Percentiles rank a stretch among this genome's conserved stretches.
phyloP scores from a whole-genome alignment of 2,329 filamentous ascomycete genomes.

The Chrysoporthe puriensis region DNA sequence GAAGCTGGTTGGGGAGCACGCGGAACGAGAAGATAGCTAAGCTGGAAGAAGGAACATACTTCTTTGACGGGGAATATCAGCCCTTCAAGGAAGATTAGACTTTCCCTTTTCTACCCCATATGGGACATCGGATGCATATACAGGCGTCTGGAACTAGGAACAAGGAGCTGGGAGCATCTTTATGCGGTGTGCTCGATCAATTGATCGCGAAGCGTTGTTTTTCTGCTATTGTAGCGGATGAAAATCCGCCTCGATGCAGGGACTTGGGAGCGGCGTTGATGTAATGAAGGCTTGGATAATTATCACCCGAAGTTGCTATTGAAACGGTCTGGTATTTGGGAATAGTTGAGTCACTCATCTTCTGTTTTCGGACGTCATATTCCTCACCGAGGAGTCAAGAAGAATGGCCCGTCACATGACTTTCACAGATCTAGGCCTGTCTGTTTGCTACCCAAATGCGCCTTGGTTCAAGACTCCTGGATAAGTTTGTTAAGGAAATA shows the following conservation, averaged over 20 bases:
- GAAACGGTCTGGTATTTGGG: background rate
- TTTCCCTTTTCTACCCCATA: background rate
- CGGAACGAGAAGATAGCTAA: slow-evolving; percentile 33
- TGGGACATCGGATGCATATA: background rate
- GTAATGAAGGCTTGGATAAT: background rate
- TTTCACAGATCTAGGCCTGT: background rate
- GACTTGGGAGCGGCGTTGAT: background rate
- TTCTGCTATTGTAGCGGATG: background rate
- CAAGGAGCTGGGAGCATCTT: background rate
- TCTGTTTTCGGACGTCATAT: background rate
- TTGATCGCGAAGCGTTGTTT: background rate
- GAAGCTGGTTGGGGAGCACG: slow-evolving; percentile 30
- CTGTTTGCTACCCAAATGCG: too few relatives aligned
- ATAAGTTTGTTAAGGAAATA: background rate
- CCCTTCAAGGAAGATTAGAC: slow-evolving; percentile 32
- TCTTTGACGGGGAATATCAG: slow-evolving; percentile 30
- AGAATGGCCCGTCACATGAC: background rate
- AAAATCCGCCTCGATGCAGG: background rate
- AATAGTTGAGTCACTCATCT: background rate
- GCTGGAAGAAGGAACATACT: slow-evolving; percentile 31
- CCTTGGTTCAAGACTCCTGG: too few relatives aligned
- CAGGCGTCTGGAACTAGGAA: background rate
- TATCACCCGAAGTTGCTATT: background rate
- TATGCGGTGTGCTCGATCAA: background rate
- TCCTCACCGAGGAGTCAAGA: background rate